These are phyloP conservation scores for Calocybe gangraenosa DNA, from an alignment of 768 basidiomycete species.

Conservation along the genomic window DNA sequence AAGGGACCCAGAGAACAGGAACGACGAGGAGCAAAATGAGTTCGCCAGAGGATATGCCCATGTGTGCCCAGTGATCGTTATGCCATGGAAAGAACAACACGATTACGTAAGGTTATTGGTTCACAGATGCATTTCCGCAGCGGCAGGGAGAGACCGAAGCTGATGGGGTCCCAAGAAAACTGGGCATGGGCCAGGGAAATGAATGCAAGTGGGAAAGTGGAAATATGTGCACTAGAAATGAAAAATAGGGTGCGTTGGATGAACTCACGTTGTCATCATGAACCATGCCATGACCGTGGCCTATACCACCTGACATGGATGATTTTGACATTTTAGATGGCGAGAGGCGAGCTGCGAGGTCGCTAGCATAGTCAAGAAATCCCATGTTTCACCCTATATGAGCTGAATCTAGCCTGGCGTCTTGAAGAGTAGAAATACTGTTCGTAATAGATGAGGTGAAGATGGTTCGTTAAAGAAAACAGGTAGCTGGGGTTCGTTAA, in stretches of 20 bases:
- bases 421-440: too few species aligned
- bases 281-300: constrained; percentile 53
- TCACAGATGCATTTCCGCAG: constrained; percentile 5
- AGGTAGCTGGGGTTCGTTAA: background rate
- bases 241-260: background rate
- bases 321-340: constrained; percentile 39
- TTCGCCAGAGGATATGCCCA: constrained; percentile 33
- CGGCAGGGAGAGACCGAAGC: background rate
- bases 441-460: background rate
- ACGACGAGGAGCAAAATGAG: constrained; percentile 63
- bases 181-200: constrained; percentile 3
- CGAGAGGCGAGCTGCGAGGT: constrained; percentile 40
- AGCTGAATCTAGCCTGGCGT: too few species aligned
- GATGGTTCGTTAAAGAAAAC: background rate
- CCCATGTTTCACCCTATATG: constrained; percentile 34
- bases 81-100: constrained; percentile 35
- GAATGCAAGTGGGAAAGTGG: constrained; percentile 10
- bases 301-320: constrained; percentile 52
- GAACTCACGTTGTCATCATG: constrained; percentile 72
- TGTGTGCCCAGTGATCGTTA: constrained; percentile 20
- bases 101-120: constrained; percentile 39
- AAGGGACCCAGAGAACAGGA: constrained; percentile 59
- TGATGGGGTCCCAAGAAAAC: constrained; percentile 5
- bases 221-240: background rate
- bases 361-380: constrained; percentile 53